Base-by-base conservation (phyloP, 2,329 filamentous ascomycete genomes). In the Colletotrichum costaricense region DNA sequence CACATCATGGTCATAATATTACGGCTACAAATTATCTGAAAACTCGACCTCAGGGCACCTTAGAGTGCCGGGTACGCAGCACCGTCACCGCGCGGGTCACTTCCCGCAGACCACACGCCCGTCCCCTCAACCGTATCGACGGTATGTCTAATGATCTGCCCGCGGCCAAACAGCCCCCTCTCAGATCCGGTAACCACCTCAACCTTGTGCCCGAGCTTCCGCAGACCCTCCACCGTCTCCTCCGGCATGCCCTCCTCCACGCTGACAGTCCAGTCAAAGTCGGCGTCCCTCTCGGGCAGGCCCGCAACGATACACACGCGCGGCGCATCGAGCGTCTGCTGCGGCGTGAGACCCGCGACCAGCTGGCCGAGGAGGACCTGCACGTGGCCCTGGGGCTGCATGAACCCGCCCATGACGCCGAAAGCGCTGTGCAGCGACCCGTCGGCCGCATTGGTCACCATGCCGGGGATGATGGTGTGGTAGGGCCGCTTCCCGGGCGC, bases 391-490 rank as follows among this genome's bases (percentile, higher is more conserved):
- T 98, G 97, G 0, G 97, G 97, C 84, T 99, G 97, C 94, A 98
- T 98, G 84, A 97, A 98, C 2, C 95, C 96, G 65, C 97, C 97
- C 97, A 98, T 98, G 73, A 98, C 96, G 66, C 97, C 97, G 78
- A 96, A 98, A 0, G 97, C 93, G 4, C 91, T 93, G 81, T 98
- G 94, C 69, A 98, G 84, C 62, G 89, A 92, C 30, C 90, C 90
- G 77, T 97, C 95, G 5, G 85, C 84, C 22, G 90, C 81, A 77
- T 97, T 95, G 0, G 97, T 98, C 22, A 96, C 91, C 82, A 98
- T 89, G 0, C 94, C 96, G 0, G 97, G 96, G 78, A 99, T 99
- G 81, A 99, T 98, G 67, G 97, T 99, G 83, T 98, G 97, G 83
- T 98, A 99, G 0, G 97, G 97, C 58, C 97, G 85, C 86, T 98